Evolutionary conservation across 805 yeast genomes (phyloP).

Genomic region (Wickerhamiella sorbophila): DNA sequence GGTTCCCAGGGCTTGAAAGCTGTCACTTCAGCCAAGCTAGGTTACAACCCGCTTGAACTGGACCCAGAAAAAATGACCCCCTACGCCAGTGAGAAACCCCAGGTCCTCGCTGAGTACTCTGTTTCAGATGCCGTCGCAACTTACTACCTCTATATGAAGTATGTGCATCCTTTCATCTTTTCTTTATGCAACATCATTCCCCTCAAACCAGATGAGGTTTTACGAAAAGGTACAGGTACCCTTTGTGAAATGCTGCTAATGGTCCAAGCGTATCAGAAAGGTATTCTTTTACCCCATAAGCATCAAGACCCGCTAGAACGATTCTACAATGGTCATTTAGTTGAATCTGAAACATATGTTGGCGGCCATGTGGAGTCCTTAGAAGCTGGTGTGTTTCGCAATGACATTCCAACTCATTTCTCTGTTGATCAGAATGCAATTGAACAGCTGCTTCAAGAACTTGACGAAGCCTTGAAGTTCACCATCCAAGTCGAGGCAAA

Average conservation of each 20-base stretch:
- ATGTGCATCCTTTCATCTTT: constrained; percentile 92
- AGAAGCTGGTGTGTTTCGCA: constrained; percentile 95
- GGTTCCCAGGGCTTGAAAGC: constrained; percentile 98
- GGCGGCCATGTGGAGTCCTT: constrained; percentile 98
- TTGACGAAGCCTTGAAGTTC: constrained; percentile 66
- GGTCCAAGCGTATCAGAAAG: constrained; percentile 78
- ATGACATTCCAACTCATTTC: constrained; percentile 68
- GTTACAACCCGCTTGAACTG: constrained; percentile 89
- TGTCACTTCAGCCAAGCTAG: constrained; percentile 87
- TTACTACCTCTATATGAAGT: constrained; percentile 86
- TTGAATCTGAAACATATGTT: constrained; percentile 93
- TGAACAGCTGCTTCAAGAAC: constrained; percentile 59
- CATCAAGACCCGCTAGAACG: constrained; percentile 89
- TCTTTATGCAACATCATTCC: constrained; percentile 94
- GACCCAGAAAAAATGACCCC: constrained; percentile 99
- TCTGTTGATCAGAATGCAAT: constrained; percentile 67
- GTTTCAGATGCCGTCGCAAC: constrained; percentile 99
- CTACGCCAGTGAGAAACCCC: constrained; percentile 89
- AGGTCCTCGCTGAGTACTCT: constrained; percentile 83
- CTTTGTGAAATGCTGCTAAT: constrained; percentile 92
- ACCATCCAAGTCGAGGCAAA: constrained; percentile 72
- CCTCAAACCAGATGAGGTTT: constrained; percentile 86
- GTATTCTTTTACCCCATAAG: constrained; percentile 79
- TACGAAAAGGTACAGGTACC: constrained; percentile 97
- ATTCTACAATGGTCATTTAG: constrained; percentile 83